phyloP scores from a whole-genome alignment of 2,329 filamentous ascomycete genomes.

The Neofusicoccum parvum region DNA sequence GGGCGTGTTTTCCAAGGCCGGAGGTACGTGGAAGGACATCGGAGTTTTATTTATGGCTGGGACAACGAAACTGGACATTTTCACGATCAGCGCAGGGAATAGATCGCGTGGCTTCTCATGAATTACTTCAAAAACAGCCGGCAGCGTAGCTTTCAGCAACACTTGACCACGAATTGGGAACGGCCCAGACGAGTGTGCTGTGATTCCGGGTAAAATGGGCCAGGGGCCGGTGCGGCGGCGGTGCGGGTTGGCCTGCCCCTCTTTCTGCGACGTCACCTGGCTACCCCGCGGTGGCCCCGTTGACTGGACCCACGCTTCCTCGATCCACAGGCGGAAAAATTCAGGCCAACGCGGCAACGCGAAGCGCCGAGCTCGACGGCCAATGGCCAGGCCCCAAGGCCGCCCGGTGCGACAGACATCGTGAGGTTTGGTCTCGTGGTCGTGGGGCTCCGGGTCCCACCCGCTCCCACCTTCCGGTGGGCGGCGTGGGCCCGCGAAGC shows the following conservation, averaged over 20 bases:
- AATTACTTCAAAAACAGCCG: not conserved
- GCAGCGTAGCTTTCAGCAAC: not conserved
- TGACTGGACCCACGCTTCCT: slow-evolving; percentile 10
- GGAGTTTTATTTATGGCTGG: not conserved
- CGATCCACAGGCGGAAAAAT: slow-evolving; percentile 19
- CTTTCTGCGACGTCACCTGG: slow-evolving; percentile 19
- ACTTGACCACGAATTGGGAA: not conserved
- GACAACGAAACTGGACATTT: slow-evolving; percentile 7
- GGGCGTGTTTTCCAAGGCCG: not conserved
- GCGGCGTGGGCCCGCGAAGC: slow-evolving; percentile 7
- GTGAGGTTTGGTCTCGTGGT: slow-evolving; percentile 3
- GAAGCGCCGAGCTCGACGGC: not conserved
- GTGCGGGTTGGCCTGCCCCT: not conserved
- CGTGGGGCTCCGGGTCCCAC: slow-evolving; percentile 6
- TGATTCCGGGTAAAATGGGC: not conserved
- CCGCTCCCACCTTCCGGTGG: slow-evolving; percentile 1
- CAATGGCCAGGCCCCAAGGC: not conserved
- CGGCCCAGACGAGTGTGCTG: not conserved
- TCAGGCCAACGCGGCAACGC: not conserved
- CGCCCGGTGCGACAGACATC: not conserved
- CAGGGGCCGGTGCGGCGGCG: not conserved
- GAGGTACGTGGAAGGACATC: slow-evolving; percentile 7
- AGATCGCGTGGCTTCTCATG: not conserved
- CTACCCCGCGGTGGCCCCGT: slow-evolving; percentile 8
- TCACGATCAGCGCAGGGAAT: slow-evolving; percentile 17